Base-by-base conservation (phyloP, 768 basidiomycete species). In the Kwoniella mangroviensis region DNA sequence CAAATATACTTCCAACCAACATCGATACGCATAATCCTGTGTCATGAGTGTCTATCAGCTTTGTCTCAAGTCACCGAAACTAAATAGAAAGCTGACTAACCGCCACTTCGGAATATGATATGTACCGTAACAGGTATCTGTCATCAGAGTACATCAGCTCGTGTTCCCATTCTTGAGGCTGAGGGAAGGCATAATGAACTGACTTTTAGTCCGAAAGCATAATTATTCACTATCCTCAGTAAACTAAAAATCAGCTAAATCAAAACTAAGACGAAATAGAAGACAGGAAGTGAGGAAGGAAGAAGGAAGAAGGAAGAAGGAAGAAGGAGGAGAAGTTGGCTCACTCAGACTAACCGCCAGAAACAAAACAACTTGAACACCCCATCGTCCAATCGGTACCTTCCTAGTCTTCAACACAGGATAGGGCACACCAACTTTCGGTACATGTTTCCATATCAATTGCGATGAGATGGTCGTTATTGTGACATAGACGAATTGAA, bases 31-130 rank as follows among this genome's bases (percentile, higher is more conserved):
- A 88, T 28, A 92, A 85, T 28, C 91, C 91, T 92, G 65, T 41
- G 34, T 28, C 7, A 59, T 28, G 19, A 43, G 40, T 26, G 62
- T 21, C 24, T 7, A 26, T 59, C 45, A 51, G 65, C 21, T 59
- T 21, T 15, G 5, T 24, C 40, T 42, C n/a, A n/a, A n/a, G n/a
- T n/a, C n/a, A n/a, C n/a, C n/a, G n/a, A n/a, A n/a, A n/a, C n/a
- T n/a, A n/a, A n/a, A n/a, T n/a, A n/a, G n/a, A n/a, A n/a, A n/a
- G n/a, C 11, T 9, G 10, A 75, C 84, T 65, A 63, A 90, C 92
- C 92, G 51, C 91, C 92, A 61, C 91, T 92, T 45, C 93, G 88
- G 81, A 93, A 92, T 28, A 94, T 89, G 73, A 94, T 93, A 73
- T 92, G 88, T 3, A 94, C 84, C 1, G 91, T 88, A 56, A 93